phyloP scores from a whole-genome alignment of 441 rosid genomes.

The Arabidopsis hybrid region DNA sequence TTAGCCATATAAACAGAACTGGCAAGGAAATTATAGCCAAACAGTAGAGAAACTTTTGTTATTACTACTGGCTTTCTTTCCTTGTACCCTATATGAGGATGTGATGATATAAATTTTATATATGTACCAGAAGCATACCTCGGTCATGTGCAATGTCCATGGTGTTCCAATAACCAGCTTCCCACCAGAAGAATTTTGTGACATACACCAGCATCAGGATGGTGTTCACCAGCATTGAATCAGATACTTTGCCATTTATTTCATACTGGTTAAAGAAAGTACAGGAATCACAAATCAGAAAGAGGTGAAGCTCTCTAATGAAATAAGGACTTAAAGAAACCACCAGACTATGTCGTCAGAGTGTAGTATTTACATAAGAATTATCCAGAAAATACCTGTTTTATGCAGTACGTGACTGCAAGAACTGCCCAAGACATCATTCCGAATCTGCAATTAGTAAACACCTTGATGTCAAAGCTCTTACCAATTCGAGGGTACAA shows the following conservation, averaged over 20 bases:
- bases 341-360: constrained; percentile 15
- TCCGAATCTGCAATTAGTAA: constrained; percentile 98
- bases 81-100: neutral
- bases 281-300: constrained; percentile 29
- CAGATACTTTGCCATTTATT: constrained; percentile 76
- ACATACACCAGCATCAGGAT: constrained; percentile 87
- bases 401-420: constrained; percentile 94
- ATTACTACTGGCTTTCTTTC: neutral
- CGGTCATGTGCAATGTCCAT: constrained; percentile 99
- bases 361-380: constrained; percentile 1
- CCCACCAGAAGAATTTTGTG: constrained; percentile 99
- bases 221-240: constrained; percentile 96
- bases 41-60: constrained; percentile 5
- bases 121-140: constrained; percentile 57
- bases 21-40: neutral
- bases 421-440: constrained; percentile 99
- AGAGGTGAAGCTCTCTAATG: constrained; percentile 15
- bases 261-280: constrained; percentile 68
- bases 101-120: constrained; percentile 2
- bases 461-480: constrained; percentile 95
- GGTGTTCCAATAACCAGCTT: constrained; percentile 97
- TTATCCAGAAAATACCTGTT: constrained; percentile 70
- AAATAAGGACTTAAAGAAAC: constrained; percentile 16
- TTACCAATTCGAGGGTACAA: constrained; percentile 96
- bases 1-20: constrained; percentile 8